A percentile compares a stretch with the other conserved stretches of the same genome.
Evolutionary conservation across 2,329 filamentous ascomycete genomes (phyloP).

Genomic region (Berkeleyomyces rouxiae): DNA sequence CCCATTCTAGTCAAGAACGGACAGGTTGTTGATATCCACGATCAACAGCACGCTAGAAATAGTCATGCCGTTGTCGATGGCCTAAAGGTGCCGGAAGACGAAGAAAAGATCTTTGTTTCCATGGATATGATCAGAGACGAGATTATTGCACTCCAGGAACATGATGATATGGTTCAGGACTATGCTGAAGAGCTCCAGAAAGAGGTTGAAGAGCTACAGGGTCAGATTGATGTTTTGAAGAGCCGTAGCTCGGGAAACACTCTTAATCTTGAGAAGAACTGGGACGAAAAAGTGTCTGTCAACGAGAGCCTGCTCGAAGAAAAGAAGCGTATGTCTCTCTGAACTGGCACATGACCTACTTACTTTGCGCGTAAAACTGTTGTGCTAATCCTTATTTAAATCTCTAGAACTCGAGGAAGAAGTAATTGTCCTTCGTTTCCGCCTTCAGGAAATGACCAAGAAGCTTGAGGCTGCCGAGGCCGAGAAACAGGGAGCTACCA

Average conservation of each 20-base stretch:
- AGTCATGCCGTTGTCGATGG: conserved; percentile 34
- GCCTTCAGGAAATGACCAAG: conserved; percentile 44
- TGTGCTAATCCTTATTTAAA: not conserved
- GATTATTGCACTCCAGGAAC: conserved; percentile 37
- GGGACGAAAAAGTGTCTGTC: conserved; percentile 10
- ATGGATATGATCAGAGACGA: conserved; percentile 46
- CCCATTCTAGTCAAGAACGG: conserved; percentile 40
- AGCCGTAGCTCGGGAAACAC: conserved; percentile 25
- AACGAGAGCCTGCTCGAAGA: conserved; percentile 29
- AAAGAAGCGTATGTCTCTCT: conserved; percentile 35
- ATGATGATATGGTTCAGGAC: conserved; percentile 37
- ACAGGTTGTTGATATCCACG: conserved; percentile 29
- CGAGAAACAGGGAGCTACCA: conserved; percentile 42
- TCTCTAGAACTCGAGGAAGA: conserved; percentile 38
- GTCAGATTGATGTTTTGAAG: conserved; percentile 29
- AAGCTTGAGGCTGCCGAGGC: conserved; percentile 47
- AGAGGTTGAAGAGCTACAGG: conserved; percentile 33
- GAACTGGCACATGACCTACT: not conserved
- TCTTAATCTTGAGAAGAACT: conserved; percentile 13
- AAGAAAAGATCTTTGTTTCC: conserved; percentile 42
- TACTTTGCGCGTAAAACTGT: not conserved
- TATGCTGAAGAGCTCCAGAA: conserved; percentile 37
- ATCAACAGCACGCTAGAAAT: conserved; percentile 20
- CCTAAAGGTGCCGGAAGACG: conserved; percentile 34
- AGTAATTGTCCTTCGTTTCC: conserved; percentile 41